These are phyloP conservation scores for Acanthamoeba healyi DNA, from an alignment of 208 protist genomes.

Conservation along the genomic window DNA sequence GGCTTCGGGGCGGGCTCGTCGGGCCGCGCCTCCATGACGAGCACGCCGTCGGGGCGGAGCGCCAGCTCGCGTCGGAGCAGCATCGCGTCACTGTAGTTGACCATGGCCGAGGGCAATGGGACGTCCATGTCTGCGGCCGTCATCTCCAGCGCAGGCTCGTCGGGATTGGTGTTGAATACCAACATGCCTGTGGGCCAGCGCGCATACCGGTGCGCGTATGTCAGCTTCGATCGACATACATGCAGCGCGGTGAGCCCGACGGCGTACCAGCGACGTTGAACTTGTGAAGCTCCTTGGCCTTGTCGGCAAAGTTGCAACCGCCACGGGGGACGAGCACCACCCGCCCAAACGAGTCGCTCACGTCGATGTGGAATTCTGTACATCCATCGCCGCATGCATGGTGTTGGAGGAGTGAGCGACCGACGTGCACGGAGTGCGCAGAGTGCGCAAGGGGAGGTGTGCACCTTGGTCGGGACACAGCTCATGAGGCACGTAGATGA, in stretches of 20 bases:
- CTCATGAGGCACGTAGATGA: not conserved
- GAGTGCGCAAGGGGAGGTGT: not conserved
- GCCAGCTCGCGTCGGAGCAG: not conserved
- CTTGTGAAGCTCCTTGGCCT: not conserved
- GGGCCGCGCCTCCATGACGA: not conserved
- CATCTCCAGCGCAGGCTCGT: not conserved
- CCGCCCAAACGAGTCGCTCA: not conserved
- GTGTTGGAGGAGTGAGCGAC: too few relatives aligned
- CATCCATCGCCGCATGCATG: too few relatives aligned
- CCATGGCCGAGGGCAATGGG: not conserved
- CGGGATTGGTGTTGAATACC: not conserved
- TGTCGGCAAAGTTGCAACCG: conserved; percentile 14
- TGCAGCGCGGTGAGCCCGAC: too few relatives aligned
- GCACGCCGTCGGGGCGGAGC: not conserved
- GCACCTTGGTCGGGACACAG: not conserved
- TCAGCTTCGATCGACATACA: too few relatives aligned
- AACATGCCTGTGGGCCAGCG: conserved; percentile 19
- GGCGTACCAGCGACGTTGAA: not conserved
- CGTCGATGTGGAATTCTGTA: not conserved
- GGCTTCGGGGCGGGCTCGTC: not conserved
- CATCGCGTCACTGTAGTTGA: not conserved
- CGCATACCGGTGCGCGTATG: too few relatives aligned
- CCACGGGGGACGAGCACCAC: not conserved
- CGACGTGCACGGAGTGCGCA: not conserved
- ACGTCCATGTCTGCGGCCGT: not conserved